phyloP scores from a whole-genome alignment of 2,329 filamentous ascomycete genomes.

The Blastomyces gilchristii region DNA sequence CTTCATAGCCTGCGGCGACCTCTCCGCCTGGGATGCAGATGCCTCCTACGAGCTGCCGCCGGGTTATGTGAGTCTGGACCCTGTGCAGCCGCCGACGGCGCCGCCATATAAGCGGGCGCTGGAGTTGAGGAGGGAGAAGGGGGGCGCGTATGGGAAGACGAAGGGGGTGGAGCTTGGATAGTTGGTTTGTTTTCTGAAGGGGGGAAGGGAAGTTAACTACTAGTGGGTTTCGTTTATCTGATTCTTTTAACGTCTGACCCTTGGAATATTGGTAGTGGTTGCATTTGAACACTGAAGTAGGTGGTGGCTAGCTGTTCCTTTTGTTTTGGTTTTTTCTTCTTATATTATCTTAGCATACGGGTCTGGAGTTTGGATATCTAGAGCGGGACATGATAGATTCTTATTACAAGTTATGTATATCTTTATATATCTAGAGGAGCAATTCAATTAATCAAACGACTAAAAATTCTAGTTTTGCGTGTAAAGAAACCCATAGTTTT shows the following conservation, averaged over 20 bases:
- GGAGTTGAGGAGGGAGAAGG: slow-evolving; percentile 66
- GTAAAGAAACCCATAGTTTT: neutral
- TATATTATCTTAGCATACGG: neutral
- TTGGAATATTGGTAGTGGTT: neutral
- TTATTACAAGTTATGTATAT: neutral
- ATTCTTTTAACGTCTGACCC: neutral
- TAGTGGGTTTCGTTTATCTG: neutral
- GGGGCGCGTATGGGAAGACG: slow-evolving; percentile 68
- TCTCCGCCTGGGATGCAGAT: slow-evolving; percentile 91
- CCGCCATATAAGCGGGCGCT: slow-evolving; percentile 88
- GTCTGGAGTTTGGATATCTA: neutral
- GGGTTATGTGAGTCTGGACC: slow-evolving; percentile 76
- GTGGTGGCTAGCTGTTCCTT: neutral
- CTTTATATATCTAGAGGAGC: neutral
- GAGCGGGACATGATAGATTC: neutral
- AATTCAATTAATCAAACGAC: neutral
- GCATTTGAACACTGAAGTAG: neutral
- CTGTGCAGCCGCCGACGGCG: slow-evolving; percentile 88
- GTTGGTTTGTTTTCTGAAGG: neutral
- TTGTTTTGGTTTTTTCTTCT: no score
- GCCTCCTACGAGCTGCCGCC: slow-evolving; percentile 85
- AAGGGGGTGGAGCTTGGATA: slow-evolving; percentile 26
- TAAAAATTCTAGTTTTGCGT: neutral
- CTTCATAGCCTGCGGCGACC: slow-evolving; percentile 92
- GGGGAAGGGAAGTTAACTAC: neutral